Percentiles rank a stretch among this genome's conserved stretches.
Evolutionary conservation across 768 basidiomycete species (phyloP).

Genomic region (Baorangia bicolor): DNA sequence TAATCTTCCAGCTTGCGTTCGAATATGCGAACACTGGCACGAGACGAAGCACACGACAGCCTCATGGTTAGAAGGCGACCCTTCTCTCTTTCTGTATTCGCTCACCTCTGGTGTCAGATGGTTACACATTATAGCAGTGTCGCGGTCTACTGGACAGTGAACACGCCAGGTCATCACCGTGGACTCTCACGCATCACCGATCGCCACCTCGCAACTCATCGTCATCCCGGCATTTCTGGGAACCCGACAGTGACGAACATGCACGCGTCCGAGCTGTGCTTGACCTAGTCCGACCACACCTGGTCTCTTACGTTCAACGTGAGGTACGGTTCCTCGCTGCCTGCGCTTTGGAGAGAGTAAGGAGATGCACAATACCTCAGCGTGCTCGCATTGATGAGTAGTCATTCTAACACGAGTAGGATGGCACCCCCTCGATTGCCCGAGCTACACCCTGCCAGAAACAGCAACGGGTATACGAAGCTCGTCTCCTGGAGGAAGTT

Average conservation of each 20-base stretch:
- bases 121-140: slow-evolving; percentile 11
- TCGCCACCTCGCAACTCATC: slow-evolving; percentile 1
- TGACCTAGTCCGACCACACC: neutral
- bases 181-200: slow-evolving; percentile 2
- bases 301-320: slow-evolving; percentile 3
- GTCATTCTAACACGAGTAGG: neutral
- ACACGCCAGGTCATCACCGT: slow-evolving; percentile 18
- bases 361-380: neutral
- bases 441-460: neutral
- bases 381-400: neutral
- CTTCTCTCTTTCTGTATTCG: slow-evolving; percentile 6
- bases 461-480: neutral
- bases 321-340: neutral
- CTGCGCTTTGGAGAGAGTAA: slow-evolving; percentile 8
- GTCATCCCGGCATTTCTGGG: neutral
- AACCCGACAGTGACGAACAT: neutral
- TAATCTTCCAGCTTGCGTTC: slow-evolving; percentile 4
- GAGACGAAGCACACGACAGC: neutral
- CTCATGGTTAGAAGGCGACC: slow-evolving; percentile 14
- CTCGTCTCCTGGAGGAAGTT: neutral
- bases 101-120: slow-evolving; percentile 16
- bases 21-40: neutral
- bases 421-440: neutral
- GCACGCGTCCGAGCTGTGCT: neutral
- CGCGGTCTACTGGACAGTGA: slow-evolving; percentile 22